Conservation (phyloP, 768 basidiomycete genomes). For the Tricholoma matsutake region DNA sequence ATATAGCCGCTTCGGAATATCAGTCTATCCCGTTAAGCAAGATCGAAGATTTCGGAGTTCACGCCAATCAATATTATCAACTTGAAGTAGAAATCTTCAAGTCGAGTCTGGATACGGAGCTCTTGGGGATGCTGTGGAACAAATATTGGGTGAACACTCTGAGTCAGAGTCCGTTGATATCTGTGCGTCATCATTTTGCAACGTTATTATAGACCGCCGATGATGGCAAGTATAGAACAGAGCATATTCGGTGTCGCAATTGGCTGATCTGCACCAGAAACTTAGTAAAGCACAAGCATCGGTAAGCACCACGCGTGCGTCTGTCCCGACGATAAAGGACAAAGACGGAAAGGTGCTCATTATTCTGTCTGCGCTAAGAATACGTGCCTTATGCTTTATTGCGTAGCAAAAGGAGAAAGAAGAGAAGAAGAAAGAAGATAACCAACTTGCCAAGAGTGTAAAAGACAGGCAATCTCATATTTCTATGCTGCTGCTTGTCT, state of each 20-base stretch:
- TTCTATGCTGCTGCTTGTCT: background rate
- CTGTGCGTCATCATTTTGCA: conserved; percentile 46
- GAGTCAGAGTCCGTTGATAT: conserved; percentile 88
- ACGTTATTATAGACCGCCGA: background rate
- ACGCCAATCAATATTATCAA: conserved; percentile 94
- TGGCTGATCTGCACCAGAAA: conserved; percentile 89
- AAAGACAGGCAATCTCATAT: conserved; percentile 69
- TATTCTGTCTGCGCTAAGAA: background rate
- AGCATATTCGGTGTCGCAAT: conserved; percentile 89
- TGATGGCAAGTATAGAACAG: conserved; percentile 64
- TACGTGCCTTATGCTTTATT: background rate
- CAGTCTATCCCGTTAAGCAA: conserved; percentile 96
- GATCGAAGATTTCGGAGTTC: conserved; percentile 99
- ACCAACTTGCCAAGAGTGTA: conserved; percentile 82
- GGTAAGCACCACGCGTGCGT: conserved; percentile 56
- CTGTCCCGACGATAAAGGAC: conserved; percentile 52
- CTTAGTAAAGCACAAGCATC: conserved; percentile 65
- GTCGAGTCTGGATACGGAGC: conserved; percentile 79
- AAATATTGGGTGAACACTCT: conserved; percentile 99
- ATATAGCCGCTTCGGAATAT: conserved; percentile 72
- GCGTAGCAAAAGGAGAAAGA: conserved; percentile 49
- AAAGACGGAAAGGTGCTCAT: conserved; percentile 30
- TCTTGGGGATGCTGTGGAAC: conserved; percentile 93
- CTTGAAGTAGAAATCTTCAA: conserved; percentile 96
- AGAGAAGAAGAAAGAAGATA: conserved; percentile 86